Base-by-base conservation (phyloP, 306 rosid genomes). In the Vigna trinervia region DNA sequence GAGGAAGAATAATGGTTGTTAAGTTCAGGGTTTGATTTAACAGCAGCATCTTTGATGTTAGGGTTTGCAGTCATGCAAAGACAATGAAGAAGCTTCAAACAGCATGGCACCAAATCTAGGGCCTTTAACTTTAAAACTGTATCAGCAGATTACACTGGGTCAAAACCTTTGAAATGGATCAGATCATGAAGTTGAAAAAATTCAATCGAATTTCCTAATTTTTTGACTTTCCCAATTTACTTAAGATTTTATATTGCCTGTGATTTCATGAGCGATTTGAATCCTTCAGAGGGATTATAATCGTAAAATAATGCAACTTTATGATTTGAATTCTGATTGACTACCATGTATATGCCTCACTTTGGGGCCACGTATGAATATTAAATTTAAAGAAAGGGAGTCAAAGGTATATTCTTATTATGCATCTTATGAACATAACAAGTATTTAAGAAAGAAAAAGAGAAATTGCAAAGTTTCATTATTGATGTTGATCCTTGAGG, bases 401-500 rank as follows among this genome's bases (percentile, higher is more conserved):
- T 66, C 36, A 46, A 6, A 2, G 9, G 36, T 28, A 60, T 72
- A 52, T 56, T 78, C 32, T 34, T 22, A 6, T 13, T 47, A 17
- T 47, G 46, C 60, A 71, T 60, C 20, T 20, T 74, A 39, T 73
- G 79, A 45, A 73, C 69, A 38, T 17, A n/a, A 34, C 41, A 19
- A 48, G 65, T 70, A 78, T 70, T 36, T 48, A 22, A 38, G 58
- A 60, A 54, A 22, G 39, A 8, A 72, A 72, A 11, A 59, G 22
- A 22, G 22, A 20, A 72, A n/a, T 12, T 38, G 28, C 17, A 13
- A 52, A 11, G 14, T 41, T 80, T 63, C 52, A 30, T 80, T 12
- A 28, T 53, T 26, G 15, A 28, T 73, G 41, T 28, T 73, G 39
- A 43, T 41, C n/a, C 61, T 52, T 48, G 53, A 70, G 19, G 3